Conservation (phyloP, 139 green algal species). For the Mychonastes homosphaera region DNA sequence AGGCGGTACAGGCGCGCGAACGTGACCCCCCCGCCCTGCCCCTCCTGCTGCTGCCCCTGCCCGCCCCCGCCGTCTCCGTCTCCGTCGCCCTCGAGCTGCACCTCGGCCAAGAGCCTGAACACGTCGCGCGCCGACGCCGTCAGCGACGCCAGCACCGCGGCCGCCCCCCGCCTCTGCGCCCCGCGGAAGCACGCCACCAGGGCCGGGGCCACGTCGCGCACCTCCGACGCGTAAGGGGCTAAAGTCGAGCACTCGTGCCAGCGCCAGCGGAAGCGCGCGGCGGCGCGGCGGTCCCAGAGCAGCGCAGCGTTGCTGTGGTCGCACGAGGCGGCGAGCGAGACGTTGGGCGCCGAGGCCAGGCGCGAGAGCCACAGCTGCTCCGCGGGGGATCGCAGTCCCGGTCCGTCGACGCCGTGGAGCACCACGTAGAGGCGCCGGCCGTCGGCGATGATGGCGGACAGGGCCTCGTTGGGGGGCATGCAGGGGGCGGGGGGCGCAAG, state of each 20-base stretch:
- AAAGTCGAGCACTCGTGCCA: conserved; percentile 63
- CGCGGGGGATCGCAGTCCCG: conserved; percentile 34
- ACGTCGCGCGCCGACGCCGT: conserved; percentile 51
- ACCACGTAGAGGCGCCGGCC: conserved; percentile 53
- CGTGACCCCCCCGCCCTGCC: conserved; percentile 19
- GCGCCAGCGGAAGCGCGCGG: conserved; percentile 45
- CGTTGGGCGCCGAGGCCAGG: conserved; percentile 43
- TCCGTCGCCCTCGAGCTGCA: conserved; percentile 44
- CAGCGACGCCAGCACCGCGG: conserved; percentile 53
- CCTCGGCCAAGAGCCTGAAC: conserved; percentile 58
- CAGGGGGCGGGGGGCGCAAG: too few relatives aligned
- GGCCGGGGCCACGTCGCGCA: conserved; percentile 16
- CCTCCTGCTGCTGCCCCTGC: conserved; percentile 48
- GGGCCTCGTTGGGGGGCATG: too few relatives aligned
- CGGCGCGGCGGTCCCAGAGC: conserved; percentile 56
- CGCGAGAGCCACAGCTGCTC: conserved; percentile 53
- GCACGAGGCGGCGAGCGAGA: conserved; percentile 63
- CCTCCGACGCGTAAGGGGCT: conserved; percentile 46
- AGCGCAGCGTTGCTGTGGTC: conserved; percentile 72
- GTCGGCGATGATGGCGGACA: conserved; percentile 22
- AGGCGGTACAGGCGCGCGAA: conserved; percentile 40
- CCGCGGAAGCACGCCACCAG: conserved; percentile 10
- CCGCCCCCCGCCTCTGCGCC: conserved; percentile 28
- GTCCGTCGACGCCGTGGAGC: conserved; percentile 82
- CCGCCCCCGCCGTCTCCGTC: too few relatives aligned